A percentile compares a stretch with the other conserved stretches of the same genome.
Conservation (phyloP, 2,329 filamentous ascomycete genomes). For the Madurella fahalii region DNA sequence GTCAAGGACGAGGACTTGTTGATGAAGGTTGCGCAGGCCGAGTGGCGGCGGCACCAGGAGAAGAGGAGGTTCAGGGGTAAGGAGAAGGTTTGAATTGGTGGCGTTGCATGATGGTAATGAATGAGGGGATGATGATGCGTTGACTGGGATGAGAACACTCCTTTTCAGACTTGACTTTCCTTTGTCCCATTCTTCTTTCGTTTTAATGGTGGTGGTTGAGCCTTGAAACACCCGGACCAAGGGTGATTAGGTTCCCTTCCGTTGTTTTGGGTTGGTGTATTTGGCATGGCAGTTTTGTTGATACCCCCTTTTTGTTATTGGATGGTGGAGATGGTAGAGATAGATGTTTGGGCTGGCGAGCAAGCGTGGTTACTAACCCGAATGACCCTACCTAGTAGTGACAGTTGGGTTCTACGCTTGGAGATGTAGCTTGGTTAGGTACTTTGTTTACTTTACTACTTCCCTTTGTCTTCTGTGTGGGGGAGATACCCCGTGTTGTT, state of each 20-base stretch:
- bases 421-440: background rate
- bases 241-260: no score
- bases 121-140: no score
- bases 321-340: no score
- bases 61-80: slow-evolving; percentile 34
- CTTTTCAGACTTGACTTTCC: background rate
- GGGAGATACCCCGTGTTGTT: background rate
- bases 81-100: background rate
- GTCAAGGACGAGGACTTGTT: slow-evolving; percentile 91
- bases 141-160: no score
- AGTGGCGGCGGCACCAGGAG: slow-evolving; percentile 67
- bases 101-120: background rate
- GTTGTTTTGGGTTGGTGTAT: background rate
- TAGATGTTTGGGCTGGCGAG: no score
- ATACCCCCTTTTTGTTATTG: background rate
- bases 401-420: no score
- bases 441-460: background rate
- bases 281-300: background rate
- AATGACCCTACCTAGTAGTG: background rate
- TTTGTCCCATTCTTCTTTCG: background rate
- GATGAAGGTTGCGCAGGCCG: slow-evolving; percentile 80
- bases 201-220: background rate
- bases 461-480: background rate
- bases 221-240: no score
- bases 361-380: no score